phyloP scores from a whole-genome alignment of 2,329 filamentous ascomycete species.

The Penicillium sp. region DNA sequence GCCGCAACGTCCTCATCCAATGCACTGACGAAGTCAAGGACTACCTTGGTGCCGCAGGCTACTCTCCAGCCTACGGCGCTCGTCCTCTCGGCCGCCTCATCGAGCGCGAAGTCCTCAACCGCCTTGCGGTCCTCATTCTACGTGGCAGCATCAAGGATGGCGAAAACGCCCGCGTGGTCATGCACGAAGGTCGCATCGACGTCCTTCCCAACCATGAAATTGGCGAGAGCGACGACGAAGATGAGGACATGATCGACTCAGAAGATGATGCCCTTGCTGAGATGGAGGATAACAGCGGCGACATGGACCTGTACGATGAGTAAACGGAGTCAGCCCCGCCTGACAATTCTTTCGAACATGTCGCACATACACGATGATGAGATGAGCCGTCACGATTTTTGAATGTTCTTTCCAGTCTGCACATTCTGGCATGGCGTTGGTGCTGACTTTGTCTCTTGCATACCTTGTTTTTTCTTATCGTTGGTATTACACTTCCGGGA shows the following conservation, averaged over 20 bases:
- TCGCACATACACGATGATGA: too few relatives aligned
- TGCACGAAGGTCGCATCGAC: conserved; percentile 74
- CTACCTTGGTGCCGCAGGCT: conserved; percentile 85
- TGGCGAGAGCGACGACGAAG: conserved; percentile 46
- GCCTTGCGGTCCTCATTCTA: conserved; percentile 84
- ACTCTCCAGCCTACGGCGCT: conserved; percentile 93
- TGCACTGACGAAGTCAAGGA: conserved; percentile 83
- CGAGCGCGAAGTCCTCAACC: conserved; percentile 95
- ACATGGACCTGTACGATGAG: conserved; percentile 63
- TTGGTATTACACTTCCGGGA: too few relatives aligned
- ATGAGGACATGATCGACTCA: conserved; percentile 72
- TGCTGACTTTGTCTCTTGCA: too few relatives aligned
- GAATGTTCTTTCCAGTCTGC: too few relatives aligned
- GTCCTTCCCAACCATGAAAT: conserved; percentile 80
- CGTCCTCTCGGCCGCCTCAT: conserved; percentile 84
- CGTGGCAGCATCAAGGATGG: conserved; percentile 81
- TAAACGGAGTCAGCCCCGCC: conserved; percentile 4
- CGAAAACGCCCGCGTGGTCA: conserved; percentile 73
- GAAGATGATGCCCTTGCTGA: conserved; percentile 69
- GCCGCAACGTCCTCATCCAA: conserved; percentile 79
- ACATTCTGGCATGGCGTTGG: too few relatives aligned
- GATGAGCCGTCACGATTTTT: too few relatives aligned
- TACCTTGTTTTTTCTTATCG: too few relatives aligned
- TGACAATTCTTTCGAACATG: too few relatives aligned
- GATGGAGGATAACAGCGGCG: conserved; percentile 56